Evolutionary conservation across 805 yeast genomes (phyloP), one percentile per base, ranked within the genome.

Genomic region (Saccharomycopsis javanensis): DNA sequence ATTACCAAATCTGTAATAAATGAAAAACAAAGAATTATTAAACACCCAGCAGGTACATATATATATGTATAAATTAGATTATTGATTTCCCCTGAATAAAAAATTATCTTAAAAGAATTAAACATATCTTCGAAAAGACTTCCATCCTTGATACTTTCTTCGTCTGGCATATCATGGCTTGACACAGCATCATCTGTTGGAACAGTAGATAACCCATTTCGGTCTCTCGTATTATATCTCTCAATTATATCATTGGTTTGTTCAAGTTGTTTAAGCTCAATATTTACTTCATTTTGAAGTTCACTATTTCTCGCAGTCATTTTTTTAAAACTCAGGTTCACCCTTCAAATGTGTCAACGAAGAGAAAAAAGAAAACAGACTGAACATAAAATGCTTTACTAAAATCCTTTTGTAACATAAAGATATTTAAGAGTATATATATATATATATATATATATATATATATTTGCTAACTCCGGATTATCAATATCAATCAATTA

Each of bases 1-100:
- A 83, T 71, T 27, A 80, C 68, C 58, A 69, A 67, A 64, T 83
- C 76, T 51, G 81, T 68, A 0, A 83, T 86, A 61, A 82, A 83
- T 25, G 83, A 68, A 5, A 77, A 66, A 55, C 70, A 61, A 50
- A 82, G 68, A 20, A 78, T 67, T 1, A 78, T 51, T 11, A 80
- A 57, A 20, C 78, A 69, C 0, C 86, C 85, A 5, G 74, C 53
- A 0, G 84, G 80, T 1, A 80, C 72, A 11, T 77, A 61, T 10
- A 79, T 61, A 64, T 77, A 80, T 18, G 77, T 72, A 52, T 74
- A 70, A 15, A 77, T 58, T 1, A 79, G 4, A 42, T 18, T 42
- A 42, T 42, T 15, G 6, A 42, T 8, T 8, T 20, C 48, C 10
- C 48, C 48, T 20, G 48, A 42, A 23, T 42, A 42, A 7, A 18